Conservation (phyloP, 495 filamentous ascomycete species). For the Penicillium pulvis region DNA sequence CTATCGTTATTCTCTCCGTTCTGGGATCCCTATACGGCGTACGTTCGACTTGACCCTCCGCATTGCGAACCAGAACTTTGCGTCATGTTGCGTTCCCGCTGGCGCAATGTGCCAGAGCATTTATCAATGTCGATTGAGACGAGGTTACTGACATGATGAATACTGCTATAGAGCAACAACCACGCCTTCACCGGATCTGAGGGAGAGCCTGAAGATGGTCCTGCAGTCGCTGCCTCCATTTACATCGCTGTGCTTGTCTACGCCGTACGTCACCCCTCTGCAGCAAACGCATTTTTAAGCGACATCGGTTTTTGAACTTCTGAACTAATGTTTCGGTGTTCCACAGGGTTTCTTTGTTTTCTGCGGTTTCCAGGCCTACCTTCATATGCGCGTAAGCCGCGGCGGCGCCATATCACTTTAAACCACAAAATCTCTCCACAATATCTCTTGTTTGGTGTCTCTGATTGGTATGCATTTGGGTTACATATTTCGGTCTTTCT, state of each 20-base stretch:
- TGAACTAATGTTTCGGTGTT: constrained; percentile 10
- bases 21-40: constrained; percentile 79
- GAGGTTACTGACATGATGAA: constrained; percentile 11
- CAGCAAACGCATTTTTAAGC: not conserved
- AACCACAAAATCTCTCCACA: constrained; percentile 17
- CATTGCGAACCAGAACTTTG: not conserved
- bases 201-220: constrained; percentile 72
- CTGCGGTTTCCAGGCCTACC: constrained; percentile 80
- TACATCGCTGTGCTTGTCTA: constrained; percentile 87
- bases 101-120: not conserved
- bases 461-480: constrained; percentile 20
- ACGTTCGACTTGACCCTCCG: constrained; percentile 19
- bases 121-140: not conserved
- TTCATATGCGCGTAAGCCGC: constrained; percentile 75
- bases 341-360: constrained; percentile 82
- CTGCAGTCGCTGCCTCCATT: constrained; percentile 76
- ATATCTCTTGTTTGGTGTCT: constrained; percentile 24
- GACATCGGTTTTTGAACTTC: not conserved
- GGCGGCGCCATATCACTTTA: constrained; percentile 78
- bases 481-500: constrained; percentile 26
- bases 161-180: constrained; percentile 59
- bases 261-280: constrained; percentile 57
- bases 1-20: constrained; percentile 82
- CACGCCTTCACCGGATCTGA: constrained; percentile 77
- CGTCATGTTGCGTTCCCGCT: constrained; percentile 13